These are phyloP conservation scores for Diaporthe aspalathi DNA, from an alignment of 2,329 filamentous ascomycete species.

Conservation along the genomic window DNA sequence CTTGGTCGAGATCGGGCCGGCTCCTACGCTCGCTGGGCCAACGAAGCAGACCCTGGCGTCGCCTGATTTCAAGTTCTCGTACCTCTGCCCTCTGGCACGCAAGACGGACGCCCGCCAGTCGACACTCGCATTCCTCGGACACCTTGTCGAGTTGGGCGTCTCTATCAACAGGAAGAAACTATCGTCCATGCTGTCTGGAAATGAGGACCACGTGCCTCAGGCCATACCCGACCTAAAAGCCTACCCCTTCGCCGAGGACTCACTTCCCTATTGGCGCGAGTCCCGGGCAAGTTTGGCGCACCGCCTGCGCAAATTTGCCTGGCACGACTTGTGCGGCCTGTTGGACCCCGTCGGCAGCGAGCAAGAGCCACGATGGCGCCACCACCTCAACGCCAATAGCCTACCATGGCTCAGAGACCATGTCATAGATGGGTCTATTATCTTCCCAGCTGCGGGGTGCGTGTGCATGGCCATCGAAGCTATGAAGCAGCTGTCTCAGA, in stretches of 20 bases:
- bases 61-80: slow-evolving; percentile 14
- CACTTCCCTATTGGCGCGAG: slow-evolving; percentile 24
- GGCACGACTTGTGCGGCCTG: slow-evolving; percentile 45
- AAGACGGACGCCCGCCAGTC: slow-evolving; percentile 2
- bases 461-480: slow-evolving; percentile 52
- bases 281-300: slow-evolving; percentile 48
- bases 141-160: not conserved
- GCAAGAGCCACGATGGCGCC: slow-evolving; percentile 23
- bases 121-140: not conserved
- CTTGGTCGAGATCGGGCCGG: slow-evolving; percentile 45
- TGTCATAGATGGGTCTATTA: slow-evolving; percentile 58
- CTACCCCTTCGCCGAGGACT: slow-evolving; percentile 37
- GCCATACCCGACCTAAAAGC: slow-evolving; percentile 33
- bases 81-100: not conserved
- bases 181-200: not conserved
- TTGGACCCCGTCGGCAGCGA: not conserved
- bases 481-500: slow-evolving; percentile 41
- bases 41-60: slow-evolving; percentile 40
- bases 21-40: slow-evolving; percentile 43
- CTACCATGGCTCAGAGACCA: slow-evolving; percentile 62
- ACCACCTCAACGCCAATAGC: slow-evolving; percentile 42
- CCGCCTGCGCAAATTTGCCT: slow-evolving; percentile 44
- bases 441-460: slow-evolving; percentile 59
- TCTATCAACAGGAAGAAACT: slow-evolving; percentile 14
- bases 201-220: not conserved